Base-by-base conservation (phyloP, 1,139 yeast species). In the Zygotorulaspora mrakii region DNA sequence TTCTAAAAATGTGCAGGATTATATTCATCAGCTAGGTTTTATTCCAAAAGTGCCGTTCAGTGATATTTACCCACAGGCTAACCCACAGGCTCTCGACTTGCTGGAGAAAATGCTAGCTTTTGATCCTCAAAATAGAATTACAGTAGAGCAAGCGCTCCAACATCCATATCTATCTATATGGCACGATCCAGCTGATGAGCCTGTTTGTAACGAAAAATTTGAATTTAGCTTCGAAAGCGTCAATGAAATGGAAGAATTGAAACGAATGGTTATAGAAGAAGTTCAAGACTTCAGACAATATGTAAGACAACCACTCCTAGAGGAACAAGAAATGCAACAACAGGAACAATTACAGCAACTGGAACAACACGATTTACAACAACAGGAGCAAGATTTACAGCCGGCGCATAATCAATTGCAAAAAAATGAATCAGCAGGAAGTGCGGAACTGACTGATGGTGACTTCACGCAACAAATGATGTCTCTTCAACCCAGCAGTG, bases 131-230 rank as follows among this genome's bases (percentile, higher is more conserved):
- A 77, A 81, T 55, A 74, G 98, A 62, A 87, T 91, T 36, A 77
- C 94, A 0, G 97, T 89, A 2, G 88, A 84, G 41, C 83, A 86
- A 40, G 97, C 97, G 0, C 71, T 91, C 45, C 76, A 77, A 47
- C 98, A 91, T 64, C 95, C 95, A 5, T 91, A 91, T 59, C 70
- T 91, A 42, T 71, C 81, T 39, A 82, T 91, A 24, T 91, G 98
- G 98, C 97, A 89, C 61, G 98, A 91, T 58, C 95, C 96, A 2
- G 76, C 79, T 21, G 98, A 91, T 60, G 98, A 91, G 63, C 96
- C 96, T 3, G 80, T 73, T 31, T 88, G 96, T 62, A 79, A 80
- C 38, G 69, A 76, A 3, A 82, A 83, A 54, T 89, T 91, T 63
- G 96, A 91, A 60, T 91, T 91, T 60, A 71, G 86, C 5, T 91